Evolutionary conservation across 2,329 filamentous ascomycete species (phyloP), one percentile per base, ranked within the genome.

Genomic region (Alternaria metachromatica): DNA sequence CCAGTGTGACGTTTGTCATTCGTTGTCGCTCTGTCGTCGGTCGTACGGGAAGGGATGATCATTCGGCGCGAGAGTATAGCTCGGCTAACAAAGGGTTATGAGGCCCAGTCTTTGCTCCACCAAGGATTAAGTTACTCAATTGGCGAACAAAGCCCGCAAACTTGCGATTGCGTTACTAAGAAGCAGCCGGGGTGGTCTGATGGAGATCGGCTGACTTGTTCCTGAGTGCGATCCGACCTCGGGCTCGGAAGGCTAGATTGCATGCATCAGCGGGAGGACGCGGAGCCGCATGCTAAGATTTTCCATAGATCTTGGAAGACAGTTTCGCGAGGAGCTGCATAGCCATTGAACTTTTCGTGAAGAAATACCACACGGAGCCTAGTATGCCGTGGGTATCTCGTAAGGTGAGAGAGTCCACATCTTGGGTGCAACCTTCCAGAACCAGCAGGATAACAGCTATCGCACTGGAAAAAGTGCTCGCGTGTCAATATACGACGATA

Each of bases 1-100:
- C 43, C 62, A 45, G 44, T 50, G 44, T 56, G 48, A 62, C 51
- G 37, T 25, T 11, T 37, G 26, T 30, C 51, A 55, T 44, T 60
- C 37, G 44, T 50, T 49, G 59, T 54, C 72, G 69, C 72, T 67
- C 60, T 76, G 57, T 63, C 59, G 61, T 71, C 73, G 73, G 74
- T 55, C 69, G 51, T 60, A 60, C 62, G 66, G 57, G 50, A 51
- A n/a, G 49, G 61, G 45, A n/a, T 59, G 28, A 49, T 45, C 43
- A 33, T 54, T 67, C 49, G 57, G 56, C 63, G 63, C 67, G 65
- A 70, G 43, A 60, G 46, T 37, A 23, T 43, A 57, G 49, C 49
- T 53, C 49, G 49, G 49, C n/a, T 53, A 53, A 30, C 20, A 18
- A 41, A 53, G 49, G 49, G 28, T 2, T 37, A 53, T 8, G 25